These are phyloP conservation scores for Papiliotrema fonsecae DNA, from an alignment of 1,284 basidiomycete genomes.

Conservation along the genomic window DNA sequence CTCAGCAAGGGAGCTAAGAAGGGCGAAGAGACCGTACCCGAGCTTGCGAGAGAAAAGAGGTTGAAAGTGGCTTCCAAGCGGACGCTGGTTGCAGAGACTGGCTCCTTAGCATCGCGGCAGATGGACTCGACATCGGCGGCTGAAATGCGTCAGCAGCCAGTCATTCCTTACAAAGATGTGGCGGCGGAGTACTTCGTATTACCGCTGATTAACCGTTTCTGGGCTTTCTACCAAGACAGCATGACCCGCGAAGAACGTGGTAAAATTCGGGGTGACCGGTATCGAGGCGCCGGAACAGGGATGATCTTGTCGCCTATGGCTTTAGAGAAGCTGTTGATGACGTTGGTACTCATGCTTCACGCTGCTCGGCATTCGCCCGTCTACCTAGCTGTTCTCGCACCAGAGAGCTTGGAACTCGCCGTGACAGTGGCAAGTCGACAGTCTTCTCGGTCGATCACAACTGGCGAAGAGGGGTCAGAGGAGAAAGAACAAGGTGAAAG, in stretches of 20 bases:
- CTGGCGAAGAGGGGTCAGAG: slow-evolving; percentile 9
- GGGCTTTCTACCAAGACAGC: slow-evolving; percentile 79
- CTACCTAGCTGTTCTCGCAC: slow-evolving; percentile 73
- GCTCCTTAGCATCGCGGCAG: slow-evolving; percentile 32
- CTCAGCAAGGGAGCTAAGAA: slow-evolving; percentile 35
- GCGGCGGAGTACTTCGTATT: slow-evolving; percentile 81
- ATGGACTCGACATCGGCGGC: slow-evolving; percentile 16
- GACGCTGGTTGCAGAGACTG: slow-evolving; percentile 26
- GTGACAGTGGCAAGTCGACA: slow-evolving; percentile 68
- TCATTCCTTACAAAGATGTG: slow-evolving; percentile 60
- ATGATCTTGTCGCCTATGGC: slow-evolving; percentile 71
- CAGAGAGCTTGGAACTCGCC: slow-evolving; percentile 74
- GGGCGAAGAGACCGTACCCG: slow-evolving; percentile 52
- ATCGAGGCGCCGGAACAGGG: slow-evolving; percentile 69
- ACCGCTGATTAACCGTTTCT: slow-evolving; percentile 84
- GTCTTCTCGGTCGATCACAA: slow-evolving; percentile 11
- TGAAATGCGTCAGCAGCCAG: slow-evolving; percentile 21
- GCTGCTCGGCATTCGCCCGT: slow-evolving; percentile 70
- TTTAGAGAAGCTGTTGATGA: slow-evolving; percentile 67
- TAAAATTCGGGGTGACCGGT: slow-evolving; percentile 52
- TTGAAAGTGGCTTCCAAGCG: slow-evolving; percentile 55
- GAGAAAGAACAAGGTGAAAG: slow-evolving; percentile 54
- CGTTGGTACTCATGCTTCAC: slow-evolving; percentile 74
- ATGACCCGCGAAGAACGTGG: slow-evolving; percentile 67
- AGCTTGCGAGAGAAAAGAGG: slow-evolving; percentile 65